Conservation (phyloP, 2,329 filamentous ascomycete genomes). For the Botrytis fragariae region DNA sequence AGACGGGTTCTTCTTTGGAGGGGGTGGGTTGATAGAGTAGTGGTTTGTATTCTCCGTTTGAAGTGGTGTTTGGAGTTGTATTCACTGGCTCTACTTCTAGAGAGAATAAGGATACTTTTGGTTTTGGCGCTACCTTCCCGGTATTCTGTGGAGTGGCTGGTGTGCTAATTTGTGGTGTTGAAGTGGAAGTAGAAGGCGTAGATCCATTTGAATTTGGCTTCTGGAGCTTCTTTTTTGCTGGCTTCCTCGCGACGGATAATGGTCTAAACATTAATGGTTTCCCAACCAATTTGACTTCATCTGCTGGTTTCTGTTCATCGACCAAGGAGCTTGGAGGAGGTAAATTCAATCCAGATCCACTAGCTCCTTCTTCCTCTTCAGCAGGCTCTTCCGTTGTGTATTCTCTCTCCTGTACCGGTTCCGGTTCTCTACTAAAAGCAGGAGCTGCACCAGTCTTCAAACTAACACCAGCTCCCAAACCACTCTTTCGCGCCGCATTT, state of each 20-base stretch:
- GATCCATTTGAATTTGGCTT: slow-evolving; percentile 28
- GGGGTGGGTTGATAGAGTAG: slow-evolving; percentile 44
- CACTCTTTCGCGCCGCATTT: slow-evolving; percentile 33
- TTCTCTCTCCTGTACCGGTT: slow-evolving; percentile 26
- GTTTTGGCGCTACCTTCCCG: slow-evolving; percentile 49
- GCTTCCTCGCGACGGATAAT: slow-evolving; percentile 75
- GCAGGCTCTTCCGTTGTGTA: slow-evolving; percentile 26
- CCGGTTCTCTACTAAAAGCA: slow-evolving; percentile 67
- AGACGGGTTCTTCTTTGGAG: slow-evolving; percentile 27
- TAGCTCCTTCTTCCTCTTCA: slow-evolving; percentile 31
- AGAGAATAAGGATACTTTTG: slow-evolving; percentile 70
- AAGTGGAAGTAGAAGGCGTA: slow-evolving; percentile 27
- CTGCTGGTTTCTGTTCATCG: slow-evolving; percentile 54
- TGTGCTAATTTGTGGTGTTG: slow-evolving; percentile 29
- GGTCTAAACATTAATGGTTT: slow-evolving; percentile 88
- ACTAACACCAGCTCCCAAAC: slow-evolving; percentile 57
- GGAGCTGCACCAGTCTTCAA: slow-evolving; percentile 82
- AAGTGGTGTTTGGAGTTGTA: slow-evolving; percentile 12
- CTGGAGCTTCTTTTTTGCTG: slow-evolving; percentile 61
- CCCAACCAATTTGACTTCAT: slow-evolving; percentile 66
- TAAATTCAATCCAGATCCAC: slow-evolving; percentile 38
- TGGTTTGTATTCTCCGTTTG: slow-evolving; percentile 48
- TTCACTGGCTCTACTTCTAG: slow-evolving; percentile 46
- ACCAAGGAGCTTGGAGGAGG: slow-evolving; percentile 51
- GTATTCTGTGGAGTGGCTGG: slow-evolving; percentile 16